Base-by-base conservation (phyloP, 139 green algal genomes). In the Picochlorum sp. region DNA sequence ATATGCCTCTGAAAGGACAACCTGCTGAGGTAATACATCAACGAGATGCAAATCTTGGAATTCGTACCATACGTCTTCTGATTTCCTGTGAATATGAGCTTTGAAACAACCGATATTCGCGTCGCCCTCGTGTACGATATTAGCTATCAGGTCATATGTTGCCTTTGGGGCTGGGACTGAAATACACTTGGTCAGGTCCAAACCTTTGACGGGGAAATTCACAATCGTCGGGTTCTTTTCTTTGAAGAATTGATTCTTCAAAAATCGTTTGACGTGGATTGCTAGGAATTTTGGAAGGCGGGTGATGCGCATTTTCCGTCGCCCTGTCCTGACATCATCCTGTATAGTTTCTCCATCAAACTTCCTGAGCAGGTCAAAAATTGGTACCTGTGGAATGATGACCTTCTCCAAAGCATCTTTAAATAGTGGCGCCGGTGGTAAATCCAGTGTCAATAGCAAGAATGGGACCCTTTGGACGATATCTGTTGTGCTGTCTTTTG, bases 181-280 rank as follows among this genome's bases (percentile, higher is more conserved):
- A 9, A 97, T 66, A 54, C 88, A 81, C 50, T 88, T 88, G 1
- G 66, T 28, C 50, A 98, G 71, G 52, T 97, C 86, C 71, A 98
- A 70, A 66, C 86, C 86, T 59, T 95, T 94, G 13, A 97, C 83
- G 0, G 93, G 92, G 68, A 98, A 99, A 73, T 95, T 98, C 23
- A 99, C 93, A 51, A 98, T 87, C 55, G 92, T 98, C 34, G 88
- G 91, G 78, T 98, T 98, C 80, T 98, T 98, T 81, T 97, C 90
- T 16, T 82, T 16, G 41, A 87, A 85, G 26, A 89, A 88, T 72
- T 85, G 89, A 82, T 96, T 96, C 60, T 92, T 95, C 13, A 83
- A 88, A 78, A 98, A 97, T 61, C 92, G 82, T 67, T 88, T 89
- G 63, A 96, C 85, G 73, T 95, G 85, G 30, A 97, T 71, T 26